Percentiles rank a stretch among this genome's conserved stretches.
Evolutionary conservation across 352 stramenopile genomes (phyloP).

Genomic region (Globisporangium nodosum): DNA sequence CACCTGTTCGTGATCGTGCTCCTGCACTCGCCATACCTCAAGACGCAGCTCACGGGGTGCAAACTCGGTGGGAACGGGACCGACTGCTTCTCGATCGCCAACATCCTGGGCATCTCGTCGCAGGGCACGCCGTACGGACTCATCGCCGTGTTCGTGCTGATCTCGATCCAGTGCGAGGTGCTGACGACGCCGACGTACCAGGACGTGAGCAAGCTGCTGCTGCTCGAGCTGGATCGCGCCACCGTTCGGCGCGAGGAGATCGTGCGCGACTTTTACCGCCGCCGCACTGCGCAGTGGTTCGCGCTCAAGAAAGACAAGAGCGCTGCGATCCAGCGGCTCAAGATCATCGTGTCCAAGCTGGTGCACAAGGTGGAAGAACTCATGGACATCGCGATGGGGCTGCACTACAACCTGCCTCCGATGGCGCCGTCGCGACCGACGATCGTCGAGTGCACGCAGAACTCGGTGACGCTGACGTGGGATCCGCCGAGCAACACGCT

Average conservation of each 20-base stretch:
- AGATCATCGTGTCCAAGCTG: conserved; percentile 84
- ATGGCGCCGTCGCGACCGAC: conserved; percentile 62
- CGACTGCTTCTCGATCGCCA: conserved; percentile 64
- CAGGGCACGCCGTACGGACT: conserved; percentile 47
- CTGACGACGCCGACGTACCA: conserved; percentile 50
- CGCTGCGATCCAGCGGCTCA: conserved; percentile 72
- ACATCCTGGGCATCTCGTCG: conserved; percentile 59
- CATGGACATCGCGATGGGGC: conserved; percentile 83
- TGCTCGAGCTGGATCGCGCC: conserved; percentile 43
- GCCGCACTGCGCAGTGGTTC: conserved; percentile 70
- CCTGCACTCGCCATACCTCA: conserved; percentile 58
- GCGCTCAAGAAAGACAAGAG: conserved; percentile 82
- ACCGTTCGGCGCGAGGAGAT: conserved; percentile 53
- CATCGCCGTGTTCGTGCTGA: conserved; percentile 77
- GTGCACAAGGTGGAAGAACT: conserved; percentile 87
- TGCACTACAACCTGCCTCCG: conserved; percentile 80
- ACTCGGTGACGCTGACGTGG: conserved; percentile 74
- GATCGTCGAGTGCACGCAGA: conserved; percentile 57
- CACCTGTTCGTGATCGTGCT: conserved; percentile 79
- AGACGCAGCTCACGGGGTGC: conserved; percentile 45
- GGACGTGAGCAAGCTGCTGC: conserved; percentile 45
- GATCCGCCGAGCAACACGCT: conserved; percentile 46
- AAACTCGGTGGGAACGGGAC: conserved; percentile 24
- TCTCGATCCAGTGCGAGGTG: conserved; percentile 84
- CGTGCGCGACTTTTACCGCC: conserved; percentile 53